Evolutionary conservation across 352 stramenopile species (phyloP).

Genomic region (Phytophthora lateralis): DNA sequence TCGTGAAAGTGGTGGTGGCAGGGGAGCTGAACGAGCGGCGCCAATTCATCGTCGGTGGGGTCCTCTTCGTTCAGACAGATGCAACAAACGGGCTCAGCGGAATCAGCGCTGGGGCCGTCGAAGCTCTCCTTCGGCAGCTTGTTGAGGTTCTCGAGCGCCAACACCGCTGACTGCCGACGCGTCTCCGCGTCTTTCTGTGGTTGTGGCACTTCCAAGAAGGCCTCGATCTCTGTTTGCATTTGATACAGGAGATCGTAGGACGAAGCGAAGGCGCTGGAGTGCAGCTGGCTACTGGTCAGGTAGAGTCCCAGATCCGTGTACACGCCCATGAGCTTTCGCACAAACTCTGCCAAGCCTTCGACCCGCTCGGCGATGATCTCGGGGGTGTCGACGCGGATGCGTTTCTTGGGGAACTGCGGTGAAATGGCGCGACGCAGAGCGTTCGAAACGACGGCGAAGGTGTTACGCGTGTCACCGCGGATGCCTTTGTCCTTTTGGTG

Average conservation of each 20-base stretch:
- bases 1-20: slow-evolving; percentile 68
- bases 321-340: slow-evolving; percentile 48
- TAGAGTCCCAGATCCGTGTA: slow-evolving; percentile 62
- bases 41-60: slow-evolving; percentile 14
- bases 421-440: slow-evolving; percentile 47
- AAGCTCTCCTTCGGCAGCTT: not conserved
- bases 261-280: slow-evolving; percentile 20
- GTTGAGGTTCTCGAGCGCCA: slow-evolving; percentile 44
- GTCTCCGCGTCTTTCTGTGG: slow-evolving; percentile 49
- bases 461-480: slow-evolving; percentile 27
- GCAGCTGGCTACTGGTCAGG: slow-evolving; percentile 35
- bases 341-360: slow-evolving; percentile 46
- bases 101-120: not conserved
- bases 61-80: slow-evolving; percentile 53
- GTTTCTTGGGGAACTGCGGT: slow-evolving; percentile 51
- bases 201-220: slow-evolving; percentile 50
- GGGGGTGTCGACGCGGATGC: slow-evolving; percentile 48
- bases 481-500: slow-evolving; percentile 10
- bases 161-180: slow-evolving; percentile 41
- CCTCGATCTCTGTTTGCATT: slow-evolving; percentile 41
- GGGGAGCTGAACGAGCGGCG: slow-evolving; percentile 43
- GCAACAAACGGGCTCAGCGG: slow-evolving; percentile 37
- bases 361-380: slow-evolving; percentile 50
- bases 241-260: slow-evolving; percentile 21
- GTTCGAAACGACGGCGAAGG: slow-evolving; percentile 51